These are phyloP conservation scores for Cucurbita argyrosperma DNA, from an alignment of 306 rosid genomes.

Conservation along the genomic window DNA sequence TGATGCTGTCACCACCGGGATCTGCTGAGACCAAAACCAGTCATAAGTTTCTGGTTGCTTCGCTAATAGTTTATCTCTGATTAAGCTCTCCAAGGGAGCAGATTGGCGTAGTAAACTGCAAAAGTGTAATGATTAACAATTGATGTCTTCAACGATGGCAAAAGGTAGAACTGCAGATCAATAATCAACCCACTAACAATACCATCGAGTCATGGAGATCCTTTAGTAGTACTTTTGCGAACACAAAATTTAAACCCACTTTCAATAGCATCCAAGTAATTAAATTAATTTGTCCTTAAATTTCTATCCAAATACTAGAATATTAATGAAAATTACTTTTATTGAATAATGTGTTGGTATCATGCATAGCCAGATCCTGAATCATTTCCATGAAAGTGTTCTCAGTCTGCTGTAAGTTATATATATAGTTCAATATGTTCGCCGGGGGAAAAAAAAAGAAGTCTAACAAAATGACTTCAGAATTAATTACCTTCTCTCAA, in stretches of 20 bases:
- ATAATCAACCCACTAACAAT: not conserved
- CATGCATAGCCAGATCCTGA: not conserved
- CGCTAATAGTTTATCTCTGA: constrained; percentile 62
- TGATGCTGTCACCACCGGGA: constrained; percentile 56
- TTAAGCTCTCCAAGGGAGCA: constrained; percentile 70
- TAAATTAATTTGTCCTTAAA: not conserved
- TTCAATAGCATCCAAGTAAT: not conserved
- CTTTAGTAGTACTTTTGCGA: not conserved
- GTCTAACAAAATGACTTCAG: not conserved
- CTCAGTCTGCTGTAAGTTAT: not conserved
- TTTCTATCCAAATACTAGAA: not conserved
- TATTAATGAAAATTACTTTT: not conserved
- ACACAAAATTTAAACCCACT: not conserved
- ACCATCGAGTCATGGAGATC: not conserved
- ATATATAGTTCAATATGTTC: no score
- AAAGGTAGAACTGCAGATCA: not conserved
- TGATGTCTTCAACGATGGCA: not conserved
- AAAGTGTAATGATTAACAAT: constrained; percentile 14
- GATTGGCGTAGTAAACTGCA: constrained; percentile 76
- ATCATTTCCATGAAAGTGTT: not conserved
- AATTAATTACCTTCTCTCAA: constrained; percentile 65
- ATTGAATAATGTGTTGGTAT: not conserved
- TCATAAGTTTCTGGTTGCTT: constrained; percentile 75
- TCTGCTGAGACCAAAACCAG: constrained; percentile 92
- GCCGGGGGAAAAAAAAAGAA: not conserved